phyloP scores from a whole-genome alignment of 1,284 basidiomycete species.

The Puccinia horiana region DNA sequence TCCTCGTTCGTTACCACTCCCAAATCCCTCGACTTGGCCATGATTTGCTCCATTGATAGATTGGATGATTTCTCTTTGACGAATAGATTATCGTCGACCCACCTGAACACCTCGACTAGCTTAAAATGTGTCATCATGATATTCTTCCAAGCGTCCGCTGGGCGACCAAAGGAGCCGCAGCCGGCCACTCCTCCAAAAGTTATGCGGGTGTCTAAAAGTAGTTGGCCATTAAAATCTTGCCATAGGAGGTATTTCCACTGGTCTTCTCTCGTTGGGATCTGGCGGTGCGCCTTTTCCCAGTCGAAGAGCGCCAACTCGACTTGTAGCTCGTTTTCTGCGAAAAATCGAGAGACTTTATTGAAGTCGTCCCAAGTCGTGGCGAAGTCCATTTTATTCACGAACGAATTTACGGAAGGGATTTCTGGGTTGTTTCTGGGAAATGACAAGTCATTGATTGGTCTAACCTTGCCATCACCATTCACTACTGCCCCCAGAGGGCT shows the following conservation, averaged over 20 bases:
- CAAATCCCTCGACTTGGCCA: neutral
- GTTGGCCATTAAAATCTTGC: neutral
- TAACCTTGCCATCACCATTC: neutral
- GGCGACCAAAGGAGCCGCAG: neutral
- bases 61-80: neutral
- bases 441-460: neutral
- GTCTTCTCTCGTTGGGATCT: too few relatives aligned
- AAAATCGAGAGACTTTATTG: neutral
- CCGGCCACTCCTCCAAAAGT: neutral
- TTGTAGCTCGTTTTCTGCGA: neutral
- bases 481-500: neutral
- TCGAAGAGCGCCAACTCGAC: neutral
- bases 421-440: neutral
- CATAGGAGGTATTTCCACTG: neutral
- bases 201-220: neutral
- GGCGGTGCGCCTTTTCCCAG: too few relatives aligned
- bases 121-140: neutral
- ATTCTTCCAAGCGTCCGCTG: constrained; percentile 7
- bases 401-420: neutral
- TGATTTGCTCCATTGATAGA: neutral
- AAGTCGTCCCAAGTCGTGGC: neutral
- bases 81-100: neutral
- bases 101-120: neutral
- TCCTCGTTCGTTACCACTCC: constrained; percentile 1
- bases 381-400: neutral